These are phyloP conservation scores for Cephalotrichum gorgonifer DNA, from an alignment of 2,329 filamentous ascomycete genomes.

Conservation along the genomic window DNA sequence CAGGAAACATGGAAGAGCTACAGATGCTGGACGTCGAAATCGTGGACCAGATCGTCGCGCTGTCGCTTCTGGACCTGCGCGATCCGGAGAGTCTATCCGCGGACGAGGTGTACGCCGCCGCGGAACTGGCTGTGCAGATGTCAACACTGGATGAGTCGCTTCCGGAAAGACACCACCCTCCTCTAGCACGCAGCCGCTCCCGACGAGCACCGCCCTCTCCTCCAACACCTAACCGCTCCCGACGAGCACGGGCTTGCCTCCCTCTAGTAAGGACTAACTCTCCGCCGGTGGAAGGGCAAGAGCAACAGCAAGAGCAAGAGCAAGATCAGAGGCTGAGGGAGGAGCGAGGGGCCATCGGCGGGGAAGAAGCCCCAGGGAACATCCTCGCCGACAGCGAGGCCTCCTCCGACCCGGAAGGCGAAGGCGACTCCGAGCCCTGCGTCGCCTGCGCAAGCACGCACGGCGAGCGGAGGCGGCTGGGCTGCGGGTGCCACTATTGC, in stretches of 20 bases:
- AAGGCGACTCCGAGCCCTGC: background rate
- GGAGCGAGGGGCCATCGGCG: background rate
- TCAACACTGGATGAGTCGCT: background rate
- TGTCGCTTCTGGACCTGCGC: constrained; percentile 6
- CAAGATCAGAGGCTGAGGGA: background rate
- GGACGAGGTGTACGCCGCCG: constrained; percentile 6
- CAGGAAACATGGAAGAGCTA: constrained; percentile 7
- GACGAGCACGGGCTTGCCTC: no score
- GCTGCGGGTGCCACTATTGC: constrained; percentile 10
- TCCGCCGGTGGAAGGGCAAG: background rate
- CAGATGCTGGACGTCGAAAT: constrained; percentile 7
- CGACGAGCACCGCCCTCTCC: no score
- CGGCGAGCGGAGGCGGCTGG: background rate
- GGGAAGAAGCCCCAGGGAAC: background rate
- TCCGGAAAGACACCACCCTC: no score
- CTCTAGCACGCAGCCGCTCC: no score
- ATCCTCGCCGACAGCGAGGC: background rate
- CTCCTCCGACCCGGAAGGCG: background rate
- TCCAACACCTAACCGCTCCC: no score
- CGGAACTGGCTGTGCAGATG: background rate
- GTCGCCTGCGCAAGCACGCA: background rate
- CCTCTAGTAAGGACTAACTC: no score
- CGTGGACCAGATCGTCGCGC: constrained; percentile 5
- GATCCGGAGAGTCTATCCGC: background rate
- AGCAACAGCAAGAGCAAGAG: background rate